phyloP scores from a whole-genome alignment of 257 asterid genomes.

The Striga asiatica region DNA sequence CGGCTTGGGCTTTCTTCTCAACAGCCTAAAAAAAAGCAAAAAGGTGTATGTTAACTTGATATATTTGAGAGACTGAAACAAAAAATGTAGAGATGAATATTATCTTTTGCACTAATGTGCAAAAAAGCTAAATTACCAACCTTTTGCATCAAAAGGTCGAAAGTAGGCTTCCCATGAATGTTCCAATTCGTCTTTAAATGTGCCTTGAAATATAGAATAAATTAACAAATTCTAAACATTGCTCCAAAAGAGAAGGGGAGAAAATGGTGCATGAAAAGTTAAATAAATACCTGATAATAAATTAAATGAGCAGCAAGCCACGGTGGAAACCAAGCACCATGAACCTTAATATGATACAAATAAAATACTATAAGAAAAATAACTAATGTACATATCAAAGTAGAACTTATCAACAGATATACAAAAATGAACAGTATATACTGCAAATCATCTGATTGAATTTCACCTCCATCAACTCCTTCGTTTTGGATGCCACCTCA shows the following conservation, averaged over 20 bases:
- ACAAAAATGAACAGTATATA: too few relatives aligned
- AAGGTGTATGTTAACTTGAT: not conserved
- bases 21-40: constrained; percentile 31
- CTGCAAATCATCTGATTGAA: too few relatives aligned
- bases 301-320: constrained; percentile 52
- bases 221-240: constrained; percentile 4
- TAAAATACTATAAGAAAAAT: not conserved
- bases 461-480: constrained; percentile 49
- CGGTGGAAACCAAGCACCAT: constrained; percentile 86
- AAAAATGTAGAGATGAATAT: too few relatives aligned
- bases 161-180: constrained; percentile 56
- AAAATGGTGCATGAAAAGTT: not conserved
- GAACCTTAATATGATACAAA: constrained; percentile 34
- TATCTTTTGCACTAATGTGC: too few relatives aligned
- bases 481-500: constrained; percentile 43
- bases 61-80: not conserved
- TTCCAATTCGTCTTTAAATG: constrained; percentile 51
- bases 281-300: constrained; percentile 41
- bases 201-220: constrained; percentile 29
- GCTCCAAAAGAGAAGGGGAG: not conserved
- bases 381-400: not conserved
- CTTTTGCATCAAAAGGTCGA: constrained; percentile 40
- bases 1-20: constrained; percentile 55
- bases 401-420: not conserved
- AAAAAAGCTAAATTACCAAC: constrained; percentile 20